phyloP scores from a whole-genome alignment of 495 filamentous ascomycete genomes.

The Astrothelium macrocarpum region DNA sequence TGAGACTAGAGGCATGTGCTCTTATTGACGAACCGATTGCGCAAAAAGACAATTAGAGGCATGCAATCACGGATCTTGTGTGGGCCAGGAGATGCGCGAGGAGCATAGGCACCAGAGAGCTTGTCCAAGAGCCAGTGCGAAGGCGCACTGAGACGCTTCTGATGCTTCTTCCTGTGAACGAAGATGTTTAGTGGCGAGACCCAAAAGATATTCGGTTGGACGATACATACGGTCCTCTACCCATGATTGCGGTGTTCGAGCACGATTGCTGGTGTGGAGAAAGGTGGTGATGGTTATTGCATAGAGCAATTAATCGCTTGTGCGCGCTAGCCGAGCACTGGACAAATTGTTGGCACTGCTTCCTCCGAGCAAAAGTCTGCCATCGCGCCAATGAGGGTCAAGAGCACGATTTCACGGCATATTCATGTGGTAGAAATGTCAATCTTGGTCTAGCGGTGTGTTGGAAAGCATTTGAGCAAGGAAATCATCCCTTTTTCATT shows the following conservation, averaged over 20 bases:
- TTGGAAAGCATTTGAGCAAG: no score
- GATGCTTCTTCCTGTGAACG: constrained; percentile 83
- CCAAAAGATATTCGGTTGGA: background rate
- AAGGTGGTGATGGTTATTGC: background rate
- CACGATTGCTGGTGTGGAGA: background rate
- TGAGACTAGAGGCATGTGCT: background rate
- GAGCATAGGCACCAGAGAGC: constrained; percentile 93
- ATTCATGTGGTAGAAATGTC: no score
- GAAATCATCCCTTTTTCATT: no score
- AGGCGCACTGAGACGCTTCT: constrained; percentile 97
- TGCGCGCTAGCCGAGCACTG: background rate
- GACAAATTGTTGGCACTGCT: background rate
- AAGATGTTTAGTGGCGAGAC: background rate
- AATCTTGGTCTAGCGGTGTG: no score
- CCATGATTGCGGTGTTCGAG: constrained; percentile 40
- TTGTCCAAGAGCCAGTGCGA: constrained; percentile 99
- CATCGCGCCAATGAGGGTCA: background rate
- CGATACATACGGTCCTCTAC: constrained; percentile 56
- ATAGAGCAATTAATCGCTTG: background rate
- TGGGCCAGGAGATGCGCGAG: constrained; percentile 89
- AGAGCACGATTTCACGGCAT: no score
- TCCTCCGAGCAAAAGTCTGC: background rate
- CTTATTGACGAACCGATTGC: constrained; percentile 64
- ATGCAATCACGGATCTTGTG: constrained; percentile 99
- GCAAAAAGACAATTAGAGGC: constrained; percentile 97